Base-by-base conservation (phyloP, 495 filamentous ascomycete genomes). In the Neurospora hispaniola region DNA sequence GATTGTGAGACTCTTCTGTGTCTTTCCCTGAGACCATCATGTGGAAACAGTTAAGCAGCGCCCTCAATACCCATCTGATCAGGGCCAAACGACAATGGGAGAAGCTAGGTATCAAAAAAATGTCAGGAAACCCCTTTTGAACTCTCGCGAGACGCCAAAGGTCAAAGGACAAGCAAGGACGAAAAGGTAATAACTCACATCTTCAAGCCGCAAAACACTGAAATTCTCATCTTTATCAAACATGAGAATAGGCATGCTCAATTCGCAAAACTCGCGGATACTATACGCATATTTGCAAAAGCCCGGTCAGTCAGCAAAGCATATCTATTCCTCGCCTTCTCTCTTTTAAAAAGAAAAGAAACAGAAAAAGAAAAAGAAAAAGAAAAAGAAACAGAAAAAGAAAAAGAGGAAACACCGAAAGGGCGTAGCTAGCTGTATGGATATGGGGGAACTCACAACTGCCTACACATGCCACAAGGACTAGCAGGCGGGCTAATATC, bases 241-340 rank as follows among this genome's bases (percentile, higher is more conserved):
- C 96, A 99, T 95, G 77, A 97, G 90, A n/a, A 98, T 86, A 0
- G 94, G 95, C 69, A 87, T 89, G 0, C 84, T 82, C 18, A 89
- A 78, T 8, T 86, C 81, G 71, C 89, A 90, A 77, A 96, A 96
- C 80, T 96, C 93, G 69, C 91, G 87, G 73, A 96, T 93, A 76
- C 92, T 94, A 74, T 72, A 23, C 27, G 27, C 43, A 20, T n/a
- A 18, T 77, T 85, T 40, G 27, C 27, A 42, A 12, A 42, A 16
- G 35, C 14, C 14, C 27, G n/a, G 41, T 75, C 62, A 74, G 41
- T 68, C n/a, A n/a, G n/a, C n/a, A n/a, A n/a, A n/a, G n/a, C n/a
- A n/a, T n/a, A n/a, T n/a, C n/a, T n/a, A n/a, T n/a, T n/a, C n/a
- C n/a, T n/a, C n/a, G n/a, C n/a, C n/a, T n/a, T n/a, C n/a, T n/a